Percentiles rank a stretch among this genome's conserved stretches.
Evolutionary conservation across 257 asterid species (phyloP).

Genomic region (Dorcoceras hygrometricum): DNA sequence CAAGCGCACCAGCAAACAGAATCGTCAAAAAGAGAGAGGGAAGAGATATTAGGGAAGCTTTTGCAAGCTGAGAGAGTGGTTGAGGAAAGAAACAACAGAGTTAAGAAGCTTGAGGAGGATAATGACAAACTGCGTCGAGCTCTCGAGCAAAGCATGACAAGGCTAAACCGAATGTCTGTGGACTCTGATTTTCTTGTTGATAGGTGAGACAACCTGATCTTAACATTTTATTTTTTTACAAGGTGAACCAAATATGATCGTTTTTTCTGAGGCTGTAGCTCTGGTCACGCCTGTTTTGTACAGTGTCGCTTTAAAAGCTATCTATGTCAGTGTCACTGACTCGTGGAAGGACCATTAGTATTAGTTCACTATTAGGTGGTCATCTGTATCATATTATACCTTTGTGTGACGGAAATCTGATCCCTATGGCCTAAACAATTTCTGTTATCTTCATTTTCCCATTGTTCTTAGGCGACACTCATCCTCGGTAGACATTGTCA

Average conservation of each 20-base stretch:
- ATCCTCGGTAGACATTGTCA: neutral
- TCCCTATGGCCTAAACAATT: neutral
- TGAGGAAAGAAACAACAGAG: constrained; percentile 70
- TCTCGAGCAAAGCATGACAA: constrained; percentile 93
- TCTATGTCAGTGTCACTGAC: neutral
- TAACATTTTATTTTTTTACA: constrained; percentile 5
- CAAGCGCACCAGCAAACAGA: constrained; percentile 68
- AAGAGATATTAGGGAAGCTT: constrained; percentile 54
- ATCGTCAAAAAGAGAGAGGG: constrained; percentile 60
- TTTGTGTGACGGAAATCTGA: neutral
- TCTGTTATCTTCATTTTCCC: neutral
- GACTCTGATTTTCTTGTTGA: constrained; percentile 96
- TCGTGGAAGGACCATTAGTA: constrained; percentile 1
- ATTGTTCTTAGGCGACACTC: neutral
- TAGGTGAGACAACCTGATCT: constrained; percentile 54
- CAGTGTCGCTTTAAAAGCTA: constrained; percentile 11
- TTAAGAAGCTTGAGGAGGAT: constrained; percentile 85
- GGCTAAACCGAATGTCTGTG: constrained; percentile 97
- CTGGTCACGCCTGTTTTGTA: neutral
- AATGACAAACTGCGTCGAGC: constrained; percentile 93
- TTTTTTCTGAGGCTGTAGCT: constrained; percentile 8
- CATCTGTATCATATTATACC: neutral
- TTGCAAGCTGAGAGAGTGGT: constrained; percentile 60
- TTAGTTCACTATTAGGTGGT: neutral
- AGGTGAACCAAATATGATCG: neutral